Percentiles rank a stretch among this genome's conserved stretches.
Conservation (phyloP, 805 yeast species). For the Barnettozyma pratensis region DNA sequence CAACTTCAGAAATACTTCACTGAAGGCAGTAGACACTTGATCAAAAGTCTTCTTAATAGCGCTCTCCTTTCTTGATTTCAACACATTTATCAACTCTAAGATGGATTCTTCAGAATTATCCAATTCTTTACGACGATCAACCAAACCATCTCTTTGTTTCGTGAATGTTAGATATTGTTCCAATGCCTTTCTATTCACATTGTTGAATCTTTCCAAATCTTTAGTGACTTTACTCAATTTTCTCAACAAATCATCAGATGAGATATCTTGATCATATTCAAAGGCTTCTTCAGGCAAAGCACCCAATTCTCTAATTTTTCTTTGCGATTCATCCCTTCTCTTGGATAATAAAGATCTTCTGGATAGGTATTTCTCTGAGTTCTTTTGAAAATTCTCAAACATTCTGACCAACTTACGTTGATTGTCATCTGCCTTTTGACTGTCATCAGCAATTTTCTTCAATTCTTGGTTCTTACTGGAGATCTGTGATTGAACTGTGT, state of each 20-base stretch:
- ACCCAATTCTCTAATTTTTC: slow-evolving; percentile 78
- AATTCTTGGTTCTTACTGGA: slow-evolving; percentile 19
- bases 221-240: slow-evolving; percentile 51
- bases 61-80: slow-evolving; percentile 73
- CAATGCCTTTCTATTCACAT: slow-evolving; percentile 83
- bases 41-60: slow-evolving; percentile 78
- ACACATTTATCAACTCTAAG: slow-evolving; percentile 58
- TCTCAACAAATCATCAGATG: slow-evolving; percentile 48
- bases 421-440: slow-evolving; percentile 49
- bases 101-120: slow-evolving; percentile 68
- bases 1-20: slow-evolving; percentile 67
- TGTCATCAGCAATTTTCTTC: slow-evolving; percentile 31
- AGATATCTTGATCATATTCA: slow-evolving; percentile 36
- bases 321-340: slow-evolving; percentile 68
- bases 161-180: slow-evolving; percentile 77
- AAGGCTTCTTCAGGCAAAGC: slow-evolving; percentile 84
- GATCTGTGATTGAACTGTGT: slow-evolving; percentile 21
- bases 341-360: slow-evolving; percentile 53
- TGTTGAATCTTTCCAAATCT: slow-evolving; percentile 57
- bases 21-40: slow-evolving; percentile 69
- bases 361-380: slow-evolving; percentile 58
- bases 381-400: slow-evolving; percentile 56
- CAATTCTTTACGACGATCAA: slow-evolving; percentile 61
- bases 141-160: slow-evolving; percentile 64
- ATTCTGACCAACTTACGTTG: slow-evolving; percentile 50